Evolutionary conservation across 495 filamentous ascomycete species (phyloP).

Genomic region (Lepraria neglecta): DNA sequence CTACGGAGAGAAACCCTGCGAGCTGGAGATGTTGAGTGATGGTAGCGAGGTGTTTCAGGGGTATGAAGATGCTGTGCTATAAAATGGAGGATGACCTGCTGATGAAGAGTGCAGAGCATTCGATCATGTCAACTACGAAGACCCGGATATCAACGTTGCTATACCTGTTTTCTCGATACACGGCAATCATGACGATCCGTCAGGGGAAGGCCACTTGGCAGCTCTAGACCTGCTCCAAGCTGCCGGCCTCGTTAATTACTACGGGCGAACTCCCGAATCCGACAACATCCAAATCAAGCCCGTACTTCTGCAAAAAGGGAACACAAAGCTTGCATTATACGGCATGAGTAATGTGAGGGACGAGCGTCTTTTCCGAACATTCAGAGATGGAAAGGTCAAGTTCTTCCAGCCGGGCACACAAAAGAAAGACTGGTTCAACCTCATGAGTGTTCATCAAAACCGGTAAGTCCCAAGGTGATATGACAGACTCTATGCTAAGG

Average conservation of each 20-base stretch:
- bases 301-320: conserved; percentile 85
- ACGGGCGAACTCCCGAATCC: conserved; percentile 81
- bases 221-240: conserved; percentile 87
- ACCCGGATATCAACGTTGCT: conserved; percentile 94
- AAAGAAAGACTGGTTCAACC: conserved; percentile 89
- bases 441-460: conserved; percentile 95
- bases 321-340: conserved; percentile 89
- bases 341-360: conserved; percentile 96
- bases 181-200: conserved; percentile 97
- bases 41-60: conserved; percentile 79
- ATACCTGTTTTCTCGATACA: conserved; percentile 98
- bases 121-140: conserved; percentile 94
- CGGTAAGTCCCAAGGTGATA: conserved; percentile 43
- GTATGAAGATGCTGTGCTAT: conserved; percentile 21
- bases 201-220: conserved; percentile 83
- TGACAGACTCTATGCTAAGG: conserved; percentile 5
- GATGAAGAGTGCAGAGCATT: conserved; percentile 49
- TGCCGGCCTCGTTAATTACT: conserved; percentile 91
- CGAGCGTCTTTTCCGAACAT: conserved; percentile 88
- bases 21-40: conserved; percentile 92
- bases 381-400: conserved; percentile 85
- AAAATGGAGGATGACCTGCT: background rate
- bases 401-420: conserved; percentile 83
- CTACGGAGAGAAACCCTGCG: conserved; percentile 88
- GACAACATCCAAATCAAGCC: conserved; percentile 91